Evolutionary conservation across 495 filamentous ascomycete genomes (phyloP), one percentile per base, ranked within the genome.

Genomic region (Bryoglossum gracile): DNA sequence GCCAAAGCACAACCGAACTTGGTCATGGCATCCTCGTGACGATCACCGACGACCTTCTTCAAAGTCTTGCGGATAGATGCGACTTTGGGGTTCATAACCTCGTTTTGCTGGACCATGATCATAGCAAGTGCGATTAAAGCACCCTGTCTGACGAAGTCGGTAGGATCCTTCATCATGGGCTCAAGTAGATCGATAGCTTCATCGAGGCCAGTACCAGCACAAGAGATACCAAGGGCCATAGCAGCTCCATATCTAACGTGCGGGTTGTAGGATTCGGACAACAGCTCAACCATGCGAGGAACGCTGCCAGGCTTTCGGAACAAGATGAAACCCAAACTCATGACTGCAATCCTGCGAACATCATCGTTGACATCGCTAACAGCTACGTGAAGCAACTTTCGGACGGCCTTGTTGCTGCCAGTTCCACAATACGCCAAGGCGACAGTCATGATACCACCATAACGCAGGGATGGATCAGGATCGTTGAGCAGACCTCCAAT

Each of bases 101-200:
- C 88, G 58, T 96, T 97, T 63, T 97, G 94, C 68, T 99, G 90
- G 17, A 94, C 84, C 74, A 97, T 78, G 58, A 99, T 95, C 94
- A 99, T 97, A 45, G 94, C 79, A 34, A 96, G 74, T 1, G 89
- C 74, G 56, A 99, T 96, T 46, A 97, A 68, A n/a, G 94, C 92
- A 56, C 94, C 94, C 63, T 99, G 94, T 51, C 94, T 81, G 23
- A 99, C 94, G 61, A 99, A 99, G 71, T 99, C 94, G 43, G 87
- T 92, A 13, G 94, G 92, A 61, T 99, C 94, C 72, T 99, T 99
- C 66, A 95, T 89, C 94, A 99, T 97, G 19, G 94, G 94, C 68
- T 99, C 94, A 8, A 99, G 75, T 23, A 99, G 75, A 55, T 97
- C 94, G 54, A 96, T 94, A 2, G 94, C 94, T 67, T 97, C 94